A percentile compares a stretch with the other conserved stretches of the same genome.
These are phyloP conservation scores for Xylaria nigripes DNA, from an alignment of 495 filamentous ascomycete species.

Conservation along the genomic window DNA sequence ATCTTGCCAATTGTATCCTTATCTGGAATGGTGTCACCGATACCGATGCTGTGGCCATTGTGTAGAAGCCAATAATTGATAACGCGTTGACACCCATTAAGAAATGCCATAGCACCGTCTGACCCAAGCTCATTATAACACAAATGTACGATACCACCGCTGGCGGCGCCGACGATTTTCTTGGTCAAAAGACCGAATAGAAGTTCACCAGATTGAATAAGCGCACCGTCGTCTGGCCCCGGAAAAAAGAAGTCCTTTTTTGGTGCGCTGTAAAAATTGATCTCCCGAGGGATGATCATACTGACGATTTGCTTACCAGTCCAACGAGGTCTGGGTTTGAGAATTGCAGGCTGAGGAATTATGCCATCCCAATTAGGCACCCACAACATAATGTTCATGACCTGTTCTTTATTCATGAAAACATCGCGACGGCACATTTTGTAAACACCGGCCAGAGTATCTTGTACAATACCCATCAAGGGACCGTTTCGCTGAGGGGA, in stretches of 20 bases:
- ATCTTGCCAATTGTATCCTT: conserved; percentile 71
- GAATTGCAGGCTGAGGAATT: conserved; percentile 81
- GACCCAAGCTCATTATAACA: conserved; percentile 91
- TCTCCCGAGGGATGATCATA: conserved; percentile 77
- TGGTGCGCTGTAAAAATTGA: conserved; percentile 62
- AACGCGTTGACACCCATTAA: conserved; percentile 88
- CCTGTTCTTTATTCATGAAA: conserved; percentile 78
- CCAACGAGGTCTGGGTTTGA: conserved; percentile 88
- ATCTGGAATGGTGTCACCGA: conserved; percentile 96
- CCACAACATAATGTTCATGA: conserved; percentile 96
- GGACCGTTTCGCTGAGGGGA: conserved; percentile 95
- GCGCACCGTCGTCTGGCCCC: conserved; percentile 66
- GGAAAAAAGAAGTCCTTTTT: conserved; percentile 53
- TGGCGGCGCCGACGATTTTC: conserved; percentile 83
- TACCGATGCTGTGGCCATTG: conserved; percentile 95
- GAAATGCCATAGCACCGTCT: conserved; percentile 81
- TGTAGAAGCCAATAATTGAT: conserved; percentile 98
- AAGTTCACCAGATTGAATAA: conserved; percentile 80
- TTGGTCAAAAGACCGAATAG: conserved; percentile 86
- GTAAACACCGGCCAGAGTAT: conserved; percentile 92
- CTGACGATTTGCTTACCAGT: conserved; percentile 98
- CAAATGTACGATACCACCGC: conserved; percentile 85
- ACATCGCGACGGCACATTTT: conserved; percentile 90
- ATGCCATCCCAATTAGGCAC: conserved; percentile 95
- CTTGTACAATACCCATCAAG: conserved; percentile 99